A percentile compares a stretch with the other conserved stretches of the same genome.
These are phyloP conservation scores for Aspergillus sp. DNA, from an alignment of 2,329 filamentous ascomycete genomes.

Conservation along the genomic window DNA sequence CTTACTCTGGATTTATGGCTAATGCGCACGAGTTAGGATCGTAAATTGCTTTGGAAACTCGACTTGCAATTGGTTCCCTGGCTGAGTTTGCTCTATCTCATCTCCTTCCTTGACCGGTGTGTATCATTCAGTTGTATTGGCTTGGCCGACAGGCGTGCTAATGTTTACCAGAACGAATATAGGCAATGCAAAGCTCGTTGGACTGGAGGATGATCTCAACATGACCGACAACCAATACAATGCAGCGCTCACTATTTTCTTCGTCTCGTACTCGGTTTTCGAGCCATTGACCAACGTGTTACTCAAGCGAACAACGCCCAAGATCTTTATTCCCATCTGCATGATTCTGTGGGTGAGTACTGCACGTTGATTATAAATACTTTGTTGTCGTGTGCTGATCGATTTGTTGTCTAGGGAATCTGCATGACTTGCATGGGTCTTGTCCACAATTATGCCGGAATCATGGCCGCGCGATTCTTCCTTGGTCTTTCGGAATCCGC, in stretches of 20 bases:
- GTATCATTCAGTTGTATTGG: neutral
- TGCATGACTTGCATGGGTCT: conserved; percentile 44
- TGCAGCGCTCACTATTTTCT: conserved; percentile 74
- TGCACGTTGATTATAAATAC: neutral
- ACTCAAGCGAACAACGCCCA: conserved; percentile 70
- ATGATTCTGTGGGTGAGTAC: conserved; percentile 56
- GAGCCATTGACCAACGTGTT: conserved; percentile 72
- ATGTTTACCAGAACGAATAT: conserved; percentile 58
- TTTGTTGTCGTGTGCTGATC: neutral
- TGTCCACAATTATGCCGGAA: conserved; percentile 42
- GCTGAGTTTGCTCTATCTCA: conserved; percentile 43
- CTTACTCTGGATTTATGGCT: neutral
- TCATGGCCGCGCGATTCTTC: conserved; percentile 46
- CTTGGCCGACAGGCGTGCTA: neutral
- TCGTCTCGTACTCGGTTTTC: conserved; percentile 76
- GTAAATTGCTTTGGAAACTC: conserved; percentile 40
- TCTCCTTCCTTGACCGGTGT: conserved; percentile 36
- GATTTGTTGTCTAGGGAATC: conserved; percentile 28
- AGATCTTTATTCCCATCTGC: conserved; percentile 74
- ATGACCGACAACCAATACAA: conserved; percentile 68
- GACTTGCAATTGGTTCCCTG: conserved; percentile 43
- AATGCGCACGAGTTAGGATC: conserved; percentile 30
- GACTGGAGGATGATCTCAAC: conserved; percentile 54
- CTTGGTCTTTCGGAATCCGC: conserved; percentile 38
- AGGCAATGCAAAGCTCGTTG: conserved; percentile 64